Percentiles rank a stretch among this genome's conserved stretches.
These are phyloP conservation scores for Alternaria atra DNA, from an alignment of 2,329 filamentous ascomycete genomes.

Conservation along the genomic window DNA sequence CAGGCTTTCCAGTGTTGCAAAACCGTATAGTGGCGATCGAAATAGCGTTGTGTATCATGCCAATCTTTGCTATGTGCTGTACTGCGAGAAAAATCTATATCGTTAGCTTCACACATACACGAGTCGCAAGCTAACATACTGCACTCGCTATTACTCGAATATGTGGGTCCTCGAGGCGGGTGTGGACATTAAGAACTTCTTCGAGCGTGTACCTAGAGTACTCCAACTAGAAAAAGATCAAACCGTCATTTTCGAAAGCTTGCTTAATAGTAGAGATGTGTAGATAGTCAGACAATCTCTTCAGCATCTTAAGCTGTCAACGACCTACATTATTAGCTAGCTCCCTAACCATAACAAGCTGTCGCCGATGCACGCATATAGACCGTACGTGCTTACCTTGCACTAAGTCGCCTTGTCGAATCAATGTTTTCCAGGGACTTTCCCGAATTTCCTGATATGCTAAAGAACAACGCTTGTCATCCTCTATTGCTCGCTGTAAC, in stretches of 20 bases:
- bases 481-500: neutral
- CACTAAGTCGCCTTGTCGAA: neutral
- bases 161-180: neutral
- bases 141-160: constrained; percentile 2
- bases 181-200: constrained; percentile 4
- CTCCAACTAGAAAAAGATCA: neutral
- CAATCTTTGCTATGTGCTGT: constrained; percentile 1
- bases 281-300: constrained; percentile 2
- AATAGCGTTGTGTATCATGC: constrained; percentile 2
- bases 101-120: neutral
- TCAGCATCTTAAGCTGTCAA: neutral
- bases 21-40: neutral
- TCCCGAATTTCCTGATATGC: neutral
- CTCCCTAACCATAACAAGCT: neutral
- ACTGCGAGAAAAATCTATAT: constrained; percentile 4
- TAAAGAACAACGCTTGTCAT: neutral
- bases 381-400: neutral
- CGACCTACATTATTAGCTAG: neutral
- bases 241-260: neutral
- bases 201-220: constrained; percentile 4
- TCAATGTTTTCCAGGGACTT: neutral
- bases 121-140: neutral
- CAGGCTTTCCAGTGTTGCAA: neutral
- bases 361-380: neutral
- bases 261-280: neutral